Conservation (phyloP, 345 rosid genomes). For the Theobroma cacao region DNA sequence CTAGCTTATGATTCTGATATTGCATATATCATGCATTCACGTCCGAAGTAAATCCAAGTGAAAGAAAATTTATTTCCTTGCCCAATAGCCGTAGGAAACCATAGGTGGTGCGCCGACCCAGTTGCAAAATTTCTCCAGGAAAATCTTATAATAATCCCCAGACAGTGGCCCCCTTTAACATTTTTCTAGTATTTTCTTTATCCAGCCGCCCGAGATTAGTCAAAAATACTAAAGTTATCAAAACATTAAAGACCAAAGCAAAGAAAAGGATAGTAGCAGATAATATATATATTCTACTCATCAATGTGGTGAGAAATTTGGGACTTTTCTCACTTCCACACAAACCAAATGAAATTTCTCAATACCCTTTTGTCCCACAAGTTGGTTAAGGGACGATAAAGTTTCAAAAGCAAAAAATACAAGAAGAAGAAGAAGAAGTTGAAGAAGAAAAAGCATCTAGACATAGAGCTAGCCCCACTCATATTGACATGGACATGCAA, state of each 20-base stretch:
- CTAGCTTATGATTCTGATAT: too few relatives aligned
- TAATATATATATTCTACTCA: neutral
- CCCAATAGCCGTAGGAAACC: neutral
- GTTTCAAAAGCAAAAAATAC: slow-evolving; percentile 9
- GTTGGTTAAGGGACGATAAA: neutral
- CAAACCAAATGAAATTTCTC: neutral
- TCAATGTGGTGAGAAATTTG: neutral
- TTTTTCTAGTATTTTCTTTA: slow-evolving; percentile 3
- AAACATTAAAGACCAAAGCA: neutral
- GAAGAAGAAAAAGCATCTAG: neutral
- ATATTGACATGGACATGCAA: slow-evolving; percentile 24
- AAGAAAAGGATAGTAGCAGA: neutral
- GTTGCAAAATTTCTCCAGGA: slow-evolving; percentile 2
- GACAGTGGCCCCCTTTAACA: neutral
- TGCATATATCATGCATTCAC: too few relatives aligned
- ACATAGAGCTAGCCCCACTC: slow-evolving; percentile 17
- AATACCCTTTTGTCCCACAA: neutral
- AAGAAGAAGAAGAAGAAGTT: too few relatives aligned
- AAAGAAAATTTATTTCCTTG: neutral
- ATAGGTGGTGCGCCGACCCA: slow-evolving; percentile 17
- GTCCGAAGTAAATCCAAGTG: neutral
- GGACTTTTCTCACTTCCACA: slow-evolving; percentile 3
- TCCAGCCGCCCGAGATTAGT: slow-evolving; percentile 25
- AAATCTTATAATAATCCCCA: slow-evolving; percentile 7
- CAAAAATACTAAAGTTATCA: slow-evolving; percentile 11